A percentile compares a stretch with the other conserved stretches of the same genome.
Evolutionary conservation across 2,329 filamentous ascomycete genomes (phyloP).

Genomic region (Penicillium oxalicum): DNA sequence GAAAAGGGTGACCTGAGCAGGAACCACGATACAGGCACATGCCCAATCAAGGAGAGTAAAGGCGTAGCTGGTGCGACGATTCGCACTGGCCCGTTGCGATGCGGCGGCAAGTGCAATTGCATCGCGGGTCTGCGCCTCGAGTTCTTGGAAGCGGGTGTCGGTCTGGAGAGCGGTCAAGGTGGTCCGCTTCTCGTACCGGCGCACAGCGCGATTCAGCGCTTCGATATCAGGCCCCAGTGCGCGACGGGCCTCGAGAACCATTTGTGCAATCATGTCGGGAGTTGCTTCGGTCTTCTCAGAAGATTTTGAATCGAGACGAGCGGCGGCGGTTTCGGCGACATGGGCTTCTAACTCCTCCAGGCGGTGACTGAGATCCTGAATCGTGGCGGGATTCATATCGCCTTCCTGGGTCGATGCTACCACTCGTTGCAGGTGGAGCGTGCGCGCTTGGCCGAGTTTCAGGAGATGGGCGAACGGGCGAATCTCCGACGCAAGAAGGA

Average conservation of each 20-base stretch:
- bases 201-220: slow-evolving; percentile 77
- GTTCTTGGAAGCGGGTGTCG: slow-evolving; percentile 64
- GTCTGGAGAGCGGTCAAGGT: slow-evolving; percentile 68
- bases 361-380: slow-evolving; percentile 57
- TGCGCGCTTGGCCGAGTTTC: slow-evolving; percentile 71
- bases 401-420: slow-evolving; percentile 44
- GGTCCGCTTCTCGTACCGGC: slow-evolving; percentile 85
- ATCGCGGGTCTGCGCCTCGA: slow-evolving; percentile 69
- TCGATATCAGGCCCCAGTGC: slow-evolving; percentile 75
- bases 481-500: slow-evolving; percentile 79
- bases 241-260: slow-evolving; percentile 54
- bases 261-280: slow-evolving; percentile 35
- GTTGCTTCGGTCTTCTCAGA: slow-evolving; percentile 35
- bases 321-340: slow-evolving; percentile 35
- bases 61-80: slow-evolving; percentile 21
- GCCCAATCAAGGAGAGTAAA: slow-evolving; percentile 32
- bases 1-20: slow-evolving; percentile 28
- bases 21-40: slow-evolving; percentile 32
- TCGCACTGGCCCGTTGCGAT: slow-evolving; percentile 41
- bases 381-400: slow-evolving; percentile 22
- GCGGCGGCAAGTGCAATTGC: slow-evolving; percentile 75
- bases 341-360: slow-evolving; percentile 65
- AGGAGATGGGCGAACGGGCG: slow-evolving; percentile 76
- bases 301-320: slow-evolving; percentile 18
- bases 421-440: slow-evolving; percentile 71